These are phyloP conservation scores for Psilocybe mexicana DNA, from an alignment of 1,284 basidiomycete genomes.

Conservation along the genomic window DNA sequence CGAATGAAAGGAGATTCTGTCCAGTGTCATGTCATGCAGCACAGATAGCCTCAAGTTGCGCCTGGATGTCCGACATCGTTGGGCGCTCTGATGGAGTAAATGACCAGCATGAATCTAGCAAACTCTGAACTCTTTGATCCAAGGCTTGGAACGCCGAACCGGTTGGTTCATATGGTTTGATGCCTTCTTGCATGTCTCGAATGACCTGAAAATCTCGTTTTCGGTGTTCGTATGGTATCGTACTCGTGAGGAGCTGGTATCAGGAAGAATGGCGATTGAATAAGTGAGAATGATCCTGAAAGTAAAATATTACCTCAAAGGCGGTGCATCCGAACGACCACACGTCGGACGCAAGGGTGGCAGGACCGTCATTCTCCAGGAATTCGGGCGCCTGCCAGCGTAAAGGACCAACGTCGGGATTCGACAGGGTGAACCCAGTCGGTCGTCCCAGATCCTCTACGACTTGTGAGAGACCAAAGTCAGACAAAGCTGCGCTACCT, in stretches of 20 bases:
- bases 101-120: conserved; percentile 21
- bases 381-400: conserved; percentile 38
- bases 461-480: conserved; percentile 36
- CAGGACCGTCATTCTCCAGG: conserved; percentile 24
- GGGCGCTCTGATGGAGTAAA: conserved; percentile 19
- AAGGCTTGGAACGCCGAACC: conserved; percentile 8
- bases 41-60: conserved; percentile 11
- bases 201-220: conserved; percentile 21
- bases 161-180: conserved; percentile 16
- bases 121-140: conserved; percentile 10
- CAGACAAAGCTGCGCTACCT: conserved; percentile 30
- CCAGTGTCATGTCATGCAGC: not conserved
- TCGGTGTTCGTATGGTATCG: conserved; percentile 21
- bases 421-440: conserved; percentile 29
- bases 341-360: conserved; percentile 28
- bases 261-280: not conserved
- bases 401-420: conserved; percentile 27
- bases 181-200: conserved; percentile 17
- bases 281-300: not conserved
- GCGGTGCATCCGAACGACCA: conserved; percentile 37
- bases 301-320: conserved; percentile 27
- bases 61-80: conserved; percentile 16
- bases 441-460: conserved; percentile 29
- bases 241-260: conserved; percentile 21
- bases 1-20: not conserved